These are phyloP conservation scores for Aquilaria agallochum DNA, from an alignment of 441 rosid species.

Conservation along the genomic window DNA sequence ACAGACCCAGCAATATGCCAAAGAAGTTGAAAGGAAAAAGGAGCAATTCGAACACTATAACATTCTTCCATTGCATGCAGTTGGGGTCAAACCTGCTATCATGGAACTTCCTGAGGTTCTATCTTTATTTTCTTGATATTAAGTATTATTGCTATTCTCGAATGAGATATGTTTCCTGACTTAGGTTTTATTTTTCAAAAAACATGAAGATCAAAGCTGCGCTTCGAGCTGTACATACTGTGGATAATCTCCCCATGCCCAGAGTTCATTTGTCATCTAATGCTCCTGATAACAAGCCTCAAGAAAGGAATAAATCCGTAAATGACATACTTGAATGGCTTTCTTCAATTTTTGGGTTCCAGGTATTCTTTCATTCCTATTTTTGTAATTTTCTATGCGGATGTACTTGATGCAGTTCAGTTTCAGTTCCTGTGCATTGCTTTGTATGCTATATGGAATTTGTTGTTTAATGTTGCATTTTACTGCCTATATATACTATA, in stretches of 20 bases:
- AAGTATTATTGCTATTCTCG: constrained; percentile 12
- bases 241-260: constrained; percentile 68
- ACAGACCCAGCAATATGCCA: constrained; percentile 63
- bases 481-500: no score
- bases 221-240: constrained; percentile 55
- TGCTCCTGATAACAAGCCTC: constrained; percentile 27
- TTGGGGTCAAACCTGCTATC: constrained; percentile 69
- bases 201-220: constrained; percentile 80
- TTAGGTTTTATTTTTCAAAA: constrained; percentile 6
- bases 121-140: constrained; percentile 9
- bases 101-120: constrained; percentile 95
- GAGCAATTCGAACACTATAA: constrained; percentile 68
- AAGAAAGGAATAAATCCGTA: constrained; percentile 41
- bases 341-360: constrained; percentile 90
- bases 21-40: constrained; percentile 68
- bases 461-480: no score
- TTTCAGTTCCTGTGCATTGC: no score
- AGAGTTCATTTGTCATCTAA: constrained; percentile 20
- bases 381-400: background rate
- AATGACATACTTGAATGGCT: constrained; percentile 95
- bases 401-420: no score
- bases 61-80: constrained; percentile 78
- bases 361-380: constrained; percentile 40
- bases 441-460: no score
- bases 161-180: constrained; percentile 11